Evolutionary conservation across 1,139 yeast species (phyloP).

Genomic region (Yamadazyma membranifaciens): DNA sequence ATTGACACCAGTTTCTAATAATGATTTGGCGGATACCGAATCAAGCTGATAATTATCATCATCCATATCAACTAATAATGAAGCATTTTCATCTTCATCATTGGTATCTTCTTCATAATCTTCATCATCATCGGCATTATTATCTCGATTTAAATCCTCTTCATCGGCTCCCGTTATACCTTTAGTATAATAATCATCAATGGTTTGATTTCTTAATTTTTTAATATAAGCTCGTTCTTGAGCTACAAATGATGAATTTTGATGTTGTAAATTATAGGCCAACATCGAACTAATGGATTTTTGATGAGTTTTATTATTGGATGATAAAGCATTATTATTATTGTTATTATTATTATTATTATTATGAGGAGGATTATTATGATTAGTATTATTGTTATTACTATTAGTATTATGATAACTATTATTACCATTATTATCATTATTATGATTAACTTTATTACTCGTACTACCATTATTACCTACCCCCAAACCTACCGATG

Average conservation of each 20-base stretch:
- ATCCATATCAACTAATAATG: slow-evolving; percentile 41
- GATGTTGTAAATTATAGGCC: slow-evolving; percentile 20
- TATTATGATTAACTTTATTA: background rate
- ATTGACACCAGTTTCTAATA: slow-evolving; percentile 25
- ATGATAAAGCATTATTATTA: background rate
- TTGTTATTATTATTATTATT: background rate
- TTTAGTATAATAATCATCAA: slow-evolving; percentile 69
- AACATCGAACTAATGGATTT: slow-evolving; percentile 16
- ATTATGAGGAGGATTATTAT: background rate
- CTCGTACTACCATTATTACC: too few relatives aligned
- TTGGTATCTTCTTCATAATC: slow-evolving; percentile 30
- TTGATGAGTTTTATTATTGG: slow-evolving; percentile 10
- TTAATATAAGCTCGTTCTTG: slow-evolving; percentile 72
- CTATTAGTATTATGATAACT: too few relatives aligned
- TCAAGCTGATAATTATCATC: slow-evolving; percentile 45
- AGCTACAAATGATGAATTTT: slow-evolving; percentile 45
- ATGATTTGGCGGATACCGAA: slow-evolving; percentile 36
- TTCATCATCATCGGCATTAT: slow-evolving; percentile 21
- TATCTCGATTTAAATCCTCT: slow-evolving; percentile 20
- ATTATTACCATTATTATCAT: background rate
- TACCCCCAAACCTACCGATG: background rate
- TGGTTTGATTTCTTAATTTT: slow-evolving; percentile 60
- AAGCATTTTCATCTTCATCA: slow-evolving; percentile 31
- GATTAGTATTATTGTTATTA: too few relatives aligned
- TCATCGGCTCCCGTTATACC: slow-evolving; percentile 48